A percentile compares a stretch with the other conserved stretches of the same genome.
These are phyloP conservation scores for Phytophthora nicotianae DNA, from an alignment of 352 stramenopile species.

Conservation along the genomic window DNA sequence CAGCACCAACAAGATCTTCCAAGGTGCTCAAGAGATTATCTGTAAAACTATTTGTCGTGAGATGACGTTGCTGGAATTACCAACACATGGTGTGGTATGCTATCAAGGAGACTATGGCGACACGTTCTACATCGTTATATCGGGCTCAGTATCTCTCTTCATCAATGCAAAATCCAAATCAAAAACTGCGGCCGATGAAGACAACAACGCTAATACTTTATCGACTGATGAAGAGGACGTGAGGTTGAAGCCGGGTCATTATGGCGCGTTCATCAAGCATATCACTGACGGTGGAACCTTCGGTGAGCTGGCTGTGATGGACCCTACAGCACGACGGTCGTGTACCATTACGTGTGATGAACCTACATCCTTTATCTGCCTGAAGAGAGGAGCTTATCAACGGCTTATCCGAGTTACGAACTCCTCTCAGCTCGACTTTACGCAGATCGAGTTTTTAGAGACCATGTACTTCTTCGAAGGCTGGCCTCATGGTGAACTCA, in stretches of 20 bases:
- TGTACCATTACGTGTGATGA: conserved; percentile 79
- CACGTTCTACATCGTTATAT: conserved; percentile 81
- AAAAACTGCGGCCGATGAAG: conserved; percentile 27
- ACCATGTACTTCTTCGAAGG: conserved; percentile 82
- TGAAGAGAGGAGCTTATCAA: conserved; percentile 85
- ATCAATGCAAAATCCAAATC: conserved; percentile 67
- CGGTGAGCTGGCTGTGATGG: conserved; percentile 81
- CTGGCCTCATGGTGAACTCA: conserved; percentile 79
- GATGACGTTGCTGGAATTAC: conserved; percentile 80
- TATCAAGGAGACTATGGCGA: conserved; percentile 87
- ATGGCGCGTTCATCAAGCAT: conserved; percentile 78
- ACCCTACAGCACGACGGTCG: conserved; percentile 70
- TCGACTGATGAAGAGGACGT: conserved; percentile 31
- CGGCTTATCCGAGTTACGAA: conserved; percentile 83
- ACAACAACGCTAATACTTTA: conserved; percentile 12
- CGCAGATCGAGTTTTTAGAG: conserved; percentile 81
- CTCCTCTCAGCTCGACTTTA: conserved; percentile 81
- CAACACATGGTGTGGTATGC: conserved; percentile 66
- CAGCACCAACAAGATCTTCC: conserved; percentile 85
- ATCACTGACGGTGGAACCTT: conserved; percentile 80
- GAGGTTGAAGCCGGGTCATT: conserved; percentile 44
- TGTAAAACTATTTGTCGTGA: conserved; percentile 90
- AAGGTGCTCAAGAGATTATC: conserved; percentile 85
- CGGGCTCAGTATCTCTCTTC: conserved; percentile 77
- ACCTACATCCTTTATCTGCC: conserved; percentile 82